These are phyloP conservation scores for Thamnidium elegans DNA, from an alignment of 192 early-diverging fungal genomes.

Conservation along the genomic window DNA sequence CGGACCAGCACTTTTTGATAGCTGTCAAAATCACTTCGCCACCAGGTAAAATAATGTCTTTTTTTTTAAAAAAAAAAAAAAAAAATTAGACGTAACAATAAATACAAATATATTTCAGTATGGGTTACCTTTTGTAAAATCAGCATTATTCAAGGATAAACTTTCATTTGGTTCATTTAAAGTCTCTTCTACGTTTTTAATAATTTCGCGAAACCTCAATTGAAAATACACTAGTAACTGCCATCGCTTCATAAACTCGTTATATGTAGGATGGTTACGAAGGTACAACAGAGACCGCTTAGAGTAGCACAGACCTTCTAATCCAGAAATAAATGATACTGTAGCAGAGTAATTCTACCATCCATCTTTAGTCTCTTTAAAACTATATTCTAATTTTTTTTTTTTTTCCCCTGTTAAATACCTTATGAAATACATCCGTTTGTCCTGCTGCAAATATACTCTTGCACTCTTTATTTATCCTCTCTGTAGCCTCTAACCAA, in stretches of 20 bases:
- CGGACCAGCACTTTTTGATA: slow-evolving; percentile 56
- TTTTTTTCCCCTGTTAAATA: slow-evolving; percentile 18
- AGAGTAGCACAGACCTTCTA: slow-evolving; percentile 47
- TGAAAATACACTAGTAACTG: slow-evolving; percentile 62
- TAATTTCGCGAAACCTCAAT: slow-evolving; percentile 51
- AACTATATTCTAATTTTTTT: neutral
- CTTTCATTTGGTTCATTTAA: slow-evolving; percentile 8
- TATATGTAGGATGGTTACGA: slow-evolving; percentile 46
- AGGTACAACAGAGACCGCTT: slow-evolving; percentile 47
- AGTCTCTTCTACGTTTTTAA: slow-evolving; percentile 38
- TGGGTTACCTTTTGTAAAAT: slow-evolving; percentile 2
- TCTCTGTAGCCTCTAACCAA: slow-evolving; percentile 50
- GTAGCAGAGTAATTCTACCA: slow-evolving; percentile 55
- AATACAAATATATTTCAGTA: neutral
- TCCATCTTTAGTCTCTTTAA: neutral
- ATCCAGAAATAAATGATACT: slow-evolving; percentile 48
- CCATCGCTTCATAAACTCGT: slow-evolving; percentile 59
- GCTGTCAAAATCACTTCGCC: slow-evolving; percentile 49
- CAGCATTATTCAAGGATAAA: neutral
- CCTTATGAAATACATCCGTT: slow-evolving; percentile 68
- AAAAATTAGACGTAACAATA: neutral
- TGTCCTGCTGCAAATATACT: slow-evolving; percentile 63
- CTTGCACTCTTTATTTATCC: slow-evolving; percentile 45
- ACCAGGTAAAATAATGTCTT: slow-evolving; percentile 37
- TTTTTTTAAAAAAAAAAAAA: neutral